Conservation (phyloP, 768 basidiomycete genomes). For the Tephrocybe sp. region DNA sequence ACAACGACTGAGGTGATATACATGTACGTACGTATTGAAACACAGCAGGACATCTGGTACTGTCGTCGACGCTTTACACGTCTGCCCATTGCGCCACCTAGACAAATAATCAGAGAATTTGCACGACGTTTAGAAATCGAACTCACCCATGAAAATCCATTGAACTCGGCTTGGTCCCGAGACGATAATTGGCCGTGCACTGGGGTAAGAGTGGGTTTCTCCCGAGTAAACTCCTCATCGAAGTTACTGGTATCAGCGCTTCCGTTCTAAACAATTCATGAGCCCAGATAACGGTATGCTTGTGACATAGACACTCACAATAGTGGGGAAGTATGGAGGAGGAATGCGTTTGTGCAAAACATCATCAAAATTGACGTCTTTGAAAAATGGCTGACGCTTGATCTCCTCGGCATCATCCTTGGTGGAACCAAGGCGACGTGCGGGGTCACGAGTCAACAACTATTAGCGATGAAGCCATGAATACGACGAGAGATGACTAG, state of each 20-base stretch:
- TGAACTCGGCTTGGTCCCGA: constrained; percentile 92
- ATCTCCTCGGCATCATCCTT: constrained; percentile 96
- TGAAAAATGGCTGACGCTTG: constrained; percentile 97
- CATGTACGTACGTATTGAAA: constrained; percentile 18
- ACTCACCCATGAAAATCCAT: constrained; percentile 92
- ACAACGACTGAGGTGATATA: constrained; percentile 21
- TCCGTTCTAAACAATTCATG: constrained; percentile 52
- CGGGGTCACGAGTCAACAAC: constrained; percentile 91
- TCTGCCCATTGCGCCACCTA: constrained; percentile 62
- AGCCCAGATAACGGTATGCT: not conserved
- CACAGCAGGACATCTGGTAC: constrained; percentile 23
- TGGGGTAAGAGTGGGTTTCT: constrained; percentile 95
- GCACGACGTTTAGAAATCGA: not conserved
- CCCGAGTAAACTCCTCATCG: constrained; percentile 94
- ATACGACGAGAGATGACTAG: not conserved
- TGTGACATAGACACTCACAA: constrained; percentile 52
- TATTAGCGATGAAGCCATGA: constrained; percentile 26
- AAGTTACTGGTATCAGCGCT: constrained; percentile 91
- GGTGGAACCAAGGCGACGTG: constrained; percentile 85
- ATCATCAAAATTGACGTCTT: constrained; percentile 96
- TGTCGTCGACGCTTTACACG: constrained; percentile 37
- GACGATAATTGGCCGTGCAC: constrained; percentile 91
- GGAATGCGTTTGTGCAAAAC: constrained; percentile 97
- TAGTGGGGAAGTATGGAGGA: constrained; percentile 94
- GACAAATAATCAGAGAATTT: not conserved